Evolutionary conservation across 345 rosid species (phyloP).

Genomic region (Eucalyptus sp.): DNA sequence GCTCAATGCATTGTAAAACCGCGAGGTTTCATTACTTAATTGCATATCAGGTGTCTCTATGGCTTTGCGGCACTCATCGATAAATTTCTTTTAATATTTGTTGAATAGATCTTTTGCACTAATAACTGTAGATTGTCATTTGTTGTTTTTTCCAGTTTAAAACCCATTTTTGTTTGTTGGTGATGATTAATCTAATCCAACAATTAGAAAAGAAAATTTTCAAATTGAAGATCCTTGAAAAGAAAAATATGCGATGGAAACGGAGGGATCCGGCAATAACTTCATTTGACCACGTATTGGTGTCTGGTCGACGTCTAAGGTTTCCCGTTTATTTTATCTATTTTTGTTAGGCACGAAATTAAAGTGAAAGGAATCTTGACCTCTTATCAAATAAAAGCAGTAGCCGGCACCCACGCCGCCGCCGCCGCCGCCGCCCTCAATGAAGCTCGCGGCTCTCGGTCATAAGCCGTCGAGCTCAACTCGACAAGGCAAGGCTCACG

Average conservation of each 20-base stretch:
- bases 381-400: not conserved
- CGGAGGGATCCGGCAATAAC: not conserved
- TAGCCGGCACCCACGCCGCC: not conserved
- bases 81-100: not conserved
- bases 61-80: not conserved
- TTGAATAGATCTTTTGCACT: not conserved
- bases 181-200: not conserved
- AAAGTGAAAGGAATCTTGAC: not conserved
- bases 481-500: not conserved
- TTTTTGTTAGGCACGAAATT: not conserved
- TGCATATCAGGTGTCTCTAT: not conserved
- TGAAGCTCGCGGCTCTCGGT: not conserved
- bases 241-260: not conserved
- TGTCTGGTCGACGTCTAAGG: not conserved
- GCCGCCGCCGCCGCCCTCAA: not conserved
- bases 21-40: not conserved
- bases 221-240: not conserved
- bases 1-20: not conserved
- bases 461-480: not conserved
- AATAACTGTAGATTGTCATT: not conserved
- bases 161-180: not conserved
- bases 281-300: not conserved
- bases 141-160: not conserved
- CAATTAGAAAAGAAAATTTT: not conserved
- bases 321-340: not conserved